Percentiles rank a stretch among this genome's conserved stretches.
phyloP scores from a whole-genome alignment of 1,139 yeast species.

The Zygosaccharomyces pseudobailii region DNA sequence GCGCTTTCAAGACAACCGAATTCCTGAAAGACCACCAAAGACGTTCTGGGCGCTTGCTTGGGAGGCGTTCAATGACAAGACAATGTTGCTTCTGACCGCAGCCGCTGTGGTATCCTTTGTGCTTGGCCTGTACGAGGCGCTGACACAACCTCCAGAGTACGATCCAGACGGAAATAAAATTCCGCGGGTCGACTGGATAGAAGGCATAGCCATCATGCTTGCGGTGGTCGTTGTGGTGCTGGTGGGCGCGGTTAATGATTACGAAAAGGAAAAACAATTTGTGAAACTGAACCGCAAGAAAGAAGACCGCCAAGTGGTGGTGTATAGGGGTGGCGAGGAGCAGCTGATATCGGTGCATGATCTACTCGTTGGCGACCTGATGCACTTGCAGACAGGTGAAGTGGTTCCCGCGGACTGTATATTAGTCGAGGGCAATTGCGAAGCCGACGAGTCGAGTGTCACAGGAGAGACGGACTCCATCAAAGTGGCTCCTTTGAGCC shows the following conservation, averaged over 20 bases:
- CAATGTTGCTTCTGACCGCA: slow-evolving; percentile 70
- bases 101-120: slow-evolving; percentile 90
- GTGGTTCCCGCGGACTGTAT: slow-evolving; percentile 86
- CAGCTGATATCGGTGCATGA: slow-evolving; percentile 68
- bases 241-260: slow-evolving; percentile 93
- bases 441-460: slow-evolving; percentile 86
- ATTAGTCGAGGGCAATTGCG: slow-evolving; percentile 66
- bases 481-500: slow-evolving; percentile 53
- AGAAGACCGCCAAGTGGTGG: slow-evolving; percentile 77
- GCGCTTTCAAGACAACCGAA: slow-evolving; percentile 59
- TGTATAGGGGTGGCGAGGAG: slow-evolving; percentile 68
- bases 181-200: slow-evolving; percentile 94
- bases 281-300: slow-evolving; percentile 80
- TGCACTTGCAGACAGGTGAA: slow-evolving; percentile 88
- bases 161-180: slow-evolving; percentile 71
- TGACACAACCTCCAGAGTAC: slow-evolving; percentile 72
- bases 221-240: slow-evolving; percentile 87
- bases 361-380: slow-evolving; percentile 78
- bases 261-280: slow-evolving; percentile 93
- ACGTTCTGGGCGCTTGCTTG: slow-evolving; percentile 63
- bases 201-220: slow-evolving; percentile 93
- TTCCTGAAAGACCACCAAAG: slow-evolving; percentile 69
- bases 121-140: slow-evolving; percentile 85
- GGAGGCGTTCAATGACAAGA: slow-evolving; percentile 89
- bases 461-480: slow-evolving; percentile 93